Percentiles rank a stretch among this genome's conserved stretches.
Evolutionary conservation across 345 rosid genomes (phyloP).

Genomic region (Orychophragmus violaceus): DNA sequence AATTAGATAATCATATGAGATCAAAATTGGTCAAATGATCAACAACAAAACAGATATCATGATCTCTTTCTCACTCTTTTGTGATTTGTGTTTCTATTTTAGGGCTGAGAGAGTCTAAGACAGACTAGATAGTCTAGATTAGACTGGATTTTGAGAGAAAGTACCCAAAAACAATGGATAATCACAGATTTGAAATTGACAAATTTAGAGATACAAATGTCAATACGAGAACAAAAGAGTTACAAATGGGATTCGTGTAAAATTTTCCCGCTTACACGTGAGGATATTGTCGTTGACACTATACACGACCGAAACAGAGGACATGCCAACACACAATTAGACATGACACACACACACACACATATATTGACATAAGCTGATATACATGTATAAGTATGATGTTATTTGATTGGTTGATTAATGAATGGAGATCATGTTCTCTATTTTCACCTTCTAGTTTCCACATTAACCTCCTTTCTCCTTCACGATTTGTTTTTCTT

Average conservation of each 20-base stretch:
- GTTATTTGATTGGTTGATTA: constrained; percentile 11
- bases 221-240: not conserved
- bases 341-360: not conserved
- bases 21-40: not conserved
- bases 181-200: not conserved
- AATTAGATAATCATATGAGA: constrained; percentile 7
- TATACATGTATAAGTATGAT: too few species aligned
- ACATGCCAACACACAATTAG: constrained; percentile 20
- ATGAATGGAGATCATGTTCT: constrained; percentile 19
- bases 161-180: constrained; percentile 18
- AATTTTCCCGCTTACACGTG: constrained; percentile 18
- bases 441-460: too few species aligned
- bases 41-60: not conserved
- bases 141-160: not conserved
- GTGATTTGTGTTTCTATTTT: constrained; percentile 22
- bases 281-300: constrained; percentile 18
- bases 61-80: not conserved
- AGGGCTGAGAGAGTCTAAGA: constrained; percentile 2
- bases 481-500: too few species aligned
- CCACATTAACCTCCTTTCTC: too few species aligned
- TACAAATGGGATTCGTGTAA: not conserved
- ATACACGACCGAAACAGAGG: constrained; percentile 20
- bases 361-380: too few species aligned
- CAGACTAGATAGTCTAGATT: constrained; percentile 6
- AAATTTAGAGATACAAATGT: constrained; percentile 11